These are phyloP conservation scores for Mycena polygramma DNA, from an alignment of 768 basidiomycete species.

Conservation along the genomic window DNA sequence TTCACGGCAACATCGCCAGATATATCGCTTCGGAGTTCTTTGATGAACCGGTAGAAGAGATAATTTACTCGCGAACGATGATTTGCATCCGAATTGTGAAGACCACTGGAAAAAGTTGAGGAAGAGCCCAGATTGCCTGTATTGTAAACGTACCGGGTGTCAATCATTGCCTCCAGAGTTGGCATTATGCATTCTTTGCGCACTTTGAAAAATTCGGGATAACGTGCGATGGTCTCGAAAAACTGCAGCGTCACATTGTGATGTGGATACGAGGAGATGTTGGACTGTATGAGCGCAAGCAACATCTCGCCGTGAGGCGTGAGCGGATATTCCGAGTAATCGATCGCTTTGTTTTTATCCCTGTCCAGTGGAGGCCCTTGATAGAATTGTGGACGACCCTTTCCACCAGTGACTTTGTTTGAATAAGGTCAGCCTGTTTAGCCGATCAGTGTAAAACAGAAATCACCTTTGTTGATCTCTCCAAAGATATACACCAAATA, in stretches of 20 bases:
- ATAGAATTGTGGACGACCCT: conserved; percentile 90
- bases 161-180: conserved; percentile 90
- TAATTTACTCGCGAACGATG: conserved; percentile 89
- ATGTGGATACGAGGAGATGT: conserved; percentile 87
- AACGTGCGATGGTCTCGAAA: conserved; percentile 93
- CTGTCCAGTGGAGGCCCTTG: conserved; percentile 77
- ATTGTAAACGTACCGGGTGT: conserved; percentile 70
- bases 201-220: conserved; percentile 96
- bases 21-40: conserved; percentile 84
- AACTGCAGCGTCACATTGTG: conserved; percentile 89
- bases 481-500: conserved; percentile 95
- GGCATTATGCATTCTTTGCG: conserved; percentile 91
- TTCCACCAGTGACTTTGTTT: conserved; percentile 68
- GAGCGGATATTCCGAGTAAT: conserved; percentile 86
- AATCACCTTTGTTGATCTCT: conserved; percentile 89
- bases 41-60: conserved; percentile 93
- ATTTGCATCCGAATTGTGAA: conserved; percentile 80
- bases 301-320: conserved; percentile 94
- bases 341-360: conserved; percentile 73
- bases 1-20: conserved; percentile 76
- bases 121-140: not conserved
- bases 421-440: conserved; percentile 22
- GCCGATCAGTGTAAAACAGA: conserved; percentile 3
- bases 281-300: conserved; percentile 84
- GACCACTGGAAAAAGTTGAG: conserved; percentile 67